Conservation (phyloP, 345 rosid species). For the Hibiscus syriacus region DNA sequence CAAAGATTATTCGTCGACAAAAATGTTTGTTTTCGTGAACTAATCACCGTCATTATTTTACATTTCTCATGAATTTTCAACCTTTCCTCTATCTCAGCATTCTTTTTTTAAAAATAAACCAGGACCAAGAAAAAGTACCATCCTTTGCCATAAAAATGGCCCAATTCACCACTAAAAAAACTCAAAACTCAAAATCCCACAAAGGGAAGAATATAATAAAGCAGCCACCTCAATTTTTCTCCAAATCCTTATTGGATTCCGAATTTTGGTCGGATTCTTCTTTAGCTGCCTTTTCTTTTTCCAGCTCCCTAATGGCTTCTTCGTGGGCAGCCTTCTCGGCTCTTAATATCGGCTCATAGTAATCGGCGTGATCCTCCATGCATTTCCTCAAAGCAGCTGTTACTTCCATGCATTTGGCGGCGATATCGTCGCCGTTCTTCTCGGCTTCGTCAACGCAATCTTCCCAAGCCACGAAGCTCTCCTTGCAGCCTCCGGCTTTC, state of each 20-base stretch:
- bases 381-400: slow-evolving; percentile 52
- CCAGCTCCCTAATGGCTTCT: slow-evolving; percentile 38
- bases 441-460: slow-evolving; percentile 68
- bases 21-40: not conserved
- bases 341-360: slow-evolving; percentile 62
- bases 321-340: slow-evolving; percentile 74
- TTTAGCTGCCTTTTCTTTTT: slow-evolving; percentile 25
- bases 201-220: not conserved
- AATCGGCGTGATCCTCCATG: slow-evolving; percentile 69
- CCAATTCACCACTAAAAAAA: not conserved
- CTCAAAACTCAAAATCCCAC: not conserved
- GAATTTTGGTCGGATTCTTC: not conserved
- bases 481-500: slow-evolving; percentile 89
- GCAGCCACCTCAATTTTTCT: slow-evolving; percentile 2
- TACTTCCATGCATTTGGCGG: slow-evolving; percentile 59
- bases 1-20: not conserved
- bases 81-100: not conserved
- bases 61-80: not conserved
- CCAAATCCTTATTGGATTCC: slow-evolving; percentile 4
- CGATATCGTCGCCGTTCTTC: slow-evolving; percentile 53
- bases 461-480: slow-evolving; percentile 65
- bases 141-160: not conserved
- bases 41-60: not conserved
- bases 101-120: not conserved
- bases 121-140: not conserved